Evolutionary conservation across 2,329 filamentous ascomycete species (phyloP), one percentile per base, ranked within the genome.

Genomic region (Penicillium sp.): DNA sequence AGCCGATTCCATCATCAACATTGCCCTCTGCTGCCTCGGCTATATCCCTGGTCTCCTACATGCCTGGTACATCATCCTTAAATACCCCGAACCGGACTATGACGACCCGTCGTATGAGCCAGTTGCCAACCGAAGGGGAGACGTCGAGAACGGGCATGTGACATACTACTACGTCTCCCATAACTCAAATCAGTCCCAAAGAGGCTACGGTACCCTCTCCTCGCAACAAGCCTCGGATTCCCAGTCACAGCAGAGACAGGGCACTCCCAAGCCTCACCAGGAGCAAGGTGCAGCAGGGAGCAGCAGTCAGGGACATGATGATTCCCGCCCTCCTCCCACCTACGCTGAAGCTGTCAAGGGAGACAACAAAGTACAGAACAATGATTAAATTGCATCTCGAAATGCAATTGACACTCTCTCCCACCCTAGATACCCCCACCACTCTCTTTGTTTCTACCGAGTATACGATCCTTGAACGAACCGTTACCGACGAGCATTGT

Each of bases 11-110:
- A 73, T 98, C 71, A 96, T 99, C 83, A 99, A 99, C 83, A 89
- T 98, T 77, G 90, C 93, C 51, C 92, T 98, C 71, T 95, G 91
- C 78, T 76, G 87, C 58, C 87, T 94, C 23, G 91, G 90, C 71
- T 92, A 85, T 74, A 79, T 98, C 63, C 94, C 94, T 21, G 94
- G 94, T 64, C 90, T 98, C 54, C 82, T 99, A 2, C 95, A 99
- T 82, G 88, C 93, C 66, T 98, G 95, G 94, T 99, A 98, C 85
- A 96, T 98, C 79, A 97, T 99, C 79, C 87, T 91, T 72, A 90
- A 91, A 75, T 91, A 90, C 77, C 95, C 95, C 62, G 94, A 97
- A 64, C 78, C 81, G 69, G 84, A 89, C 62, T 86, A 85, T 76
- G 87, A 90, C 66, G 76, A 81, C 58, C 70, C 69, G 35, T 77